Conservation (phyloP, 805 yeast genomes). For the Cyberlindnera meyerae region DNA sequence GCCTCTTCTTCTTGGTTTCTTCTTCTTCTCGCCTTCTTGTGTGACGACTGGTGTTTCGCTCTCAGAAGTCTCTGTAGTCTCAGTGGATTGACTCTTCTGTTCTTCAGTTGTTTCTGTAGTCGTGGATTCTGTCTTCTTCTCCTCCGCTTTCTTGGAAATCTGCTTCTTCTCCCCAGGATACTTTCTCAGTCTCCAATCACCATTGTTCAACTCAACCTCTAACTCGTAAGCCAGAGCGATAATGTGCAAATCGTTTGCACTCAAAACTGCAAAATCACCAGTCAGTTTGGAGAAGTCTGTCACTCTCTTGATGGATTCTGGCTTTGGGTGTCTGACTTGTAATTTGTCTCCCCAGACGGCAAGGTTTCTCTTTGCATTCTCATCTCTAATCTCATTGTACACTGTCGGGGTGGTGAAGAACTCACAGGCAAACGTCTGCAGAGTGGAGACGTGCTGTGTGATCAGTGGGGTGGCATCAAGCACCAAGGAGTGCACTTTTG, state of each 20-base stretch:
- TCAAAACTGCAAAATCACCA: slow-evolving; percentile 86
- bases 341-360: slow-evolving; percentile 75
- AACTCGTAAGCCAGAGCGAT: slow-evolving; percentile 88
- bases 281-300: slow-evolving; percentile 76
- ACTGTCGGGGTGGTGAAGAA: slow-evolving; percentile 93
- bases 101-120: slow-evolving; percentile 12
- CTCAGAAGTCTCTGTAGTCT: no score
- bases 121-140: neutral
- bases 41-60: no score
- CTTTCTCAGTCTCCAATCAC: slow-evolving; percentile 65
- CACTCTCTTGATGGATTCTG: slow-evolving; percentile 58
- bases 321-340: slow-evolving; percentile 70
- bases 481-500: slow-evolving; percentile 42
- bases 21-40: slow-evolving; percentile 18
- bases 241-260: slow-evolving; percentile 88
- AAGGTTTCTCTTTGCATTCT: slow-evolving; percentile 71
- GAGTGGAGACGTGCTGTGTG: slow-evolving; percentile 71
- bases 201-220: slow-evolving; percentile 64
- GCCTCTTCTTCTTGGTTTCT: slow-evolving; percentile 54
- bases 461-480: slow-evolving; percentile 95
- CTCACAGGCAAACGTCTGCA: slow-evolving; percentile 63
- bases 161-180: slow-evolving; percentile 58
- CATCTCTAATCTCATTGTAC: slow-evolving; percentile 80
- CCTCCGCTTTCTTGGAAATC: slow-evolving; percentile 15
- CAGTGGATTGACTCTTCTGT: no score